phyloP scores from a whole-genome alignment of 2,329 filamentous ascomycete species.

The Cladobotryum mycophilum region DNA sequence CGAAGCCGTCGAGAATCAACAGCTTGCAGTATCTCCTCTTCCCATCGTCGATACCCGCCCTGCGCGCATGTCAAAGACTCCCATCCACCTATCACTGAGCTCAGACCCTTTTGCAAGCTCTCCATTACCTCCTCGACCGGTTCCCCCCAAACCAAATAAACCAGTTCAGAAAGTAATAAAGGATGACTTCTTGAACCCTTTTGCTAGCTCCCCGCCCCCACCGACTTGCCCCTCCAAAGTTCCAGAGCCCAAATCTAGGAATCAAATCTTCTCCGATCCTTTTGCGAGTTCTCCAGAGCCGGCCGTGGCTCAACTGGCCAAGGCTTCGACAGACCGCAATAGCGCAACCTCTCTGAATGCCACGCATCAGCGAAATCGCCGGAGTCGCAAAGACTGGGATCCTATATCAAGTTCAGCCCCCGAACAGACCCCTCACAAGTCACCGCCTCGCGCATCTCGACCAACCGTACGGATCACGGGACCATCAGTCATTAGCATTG shows the following conservation, averaged over 20 bases:
- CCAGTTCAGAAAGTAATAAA: background rate
- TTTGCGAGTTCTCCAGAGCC: conserved; percentile 17
- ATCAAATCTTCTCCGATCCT: conserved; percentile 7
- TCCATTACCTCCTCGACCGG: background rate
- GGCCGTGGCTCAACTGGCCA: background rate
- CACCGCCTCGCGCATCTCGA: conserved; percentile 8
- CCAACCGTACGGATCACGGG: conserved; percentile 9
- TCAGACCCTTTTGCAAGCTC: conserved; percentile 6
- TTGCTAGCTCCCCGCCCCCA: conserved; percentile 27
- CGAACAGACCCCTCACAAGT: conserved; percentile 23
- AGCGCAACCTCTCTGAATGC: conserved; percentile 4
- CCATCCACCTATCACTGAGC: background rate
- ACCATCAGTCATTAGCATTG: conserved; percentile 29
- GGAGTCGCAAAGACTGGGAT: conserved; percentile 26
- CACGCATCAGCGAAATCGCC: background rate
- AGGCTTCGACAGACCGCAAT: background rate
- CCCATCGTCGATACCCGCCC: background rate
- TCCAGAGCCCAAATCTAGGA: background rate
- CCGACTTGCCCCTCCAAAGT: background rate
- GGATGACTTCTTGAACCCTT: conserved; percentile 25
- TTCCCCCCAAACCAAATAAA: background rate
- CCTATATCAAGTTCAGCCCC: conserved; percentile 50
- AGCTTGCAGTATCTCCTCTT: background rate
- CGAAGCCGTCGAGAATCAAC: too few species aligned
- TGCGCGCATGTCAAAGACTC: background rate